Evolutionary conservation across 2,329 filamentous ascomycete species (phyloP).

Genomic region (Ceratocystis harringtonii): DNA sequence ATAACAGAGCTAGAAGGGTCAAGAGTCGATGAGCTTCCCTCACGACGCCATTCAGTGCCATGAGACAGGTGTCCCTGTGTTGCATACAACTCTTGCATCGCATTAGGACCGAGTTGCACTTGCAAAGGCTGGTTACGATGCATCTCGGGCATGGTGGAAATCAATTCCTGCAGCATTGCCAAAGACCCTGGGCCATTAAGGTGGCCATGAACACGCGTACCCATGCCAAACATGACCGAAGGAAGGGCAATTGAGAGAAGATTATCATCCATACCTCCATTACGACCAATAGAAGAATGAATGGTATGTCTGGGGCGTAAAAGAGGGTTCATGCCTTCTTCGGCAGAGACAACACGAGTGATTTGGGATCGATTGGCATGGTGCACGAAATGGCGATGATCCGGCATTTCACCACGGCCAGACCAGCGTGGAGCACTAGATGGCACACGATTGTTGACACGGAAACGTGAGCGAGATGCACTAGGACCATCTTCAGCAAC

Average conservation of each 20-base stretch:
- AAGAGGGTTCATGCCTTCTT: constrained; percentile 78
- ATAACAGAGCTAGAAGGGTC: constrained; percentile 61
- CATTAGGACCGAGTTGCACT: constrained; percentile 41
- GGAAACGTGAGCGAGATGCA: constrained; percentile 31
- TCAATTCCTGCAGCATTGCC: constrained; percentile 40
- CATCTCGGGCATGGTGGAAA: constrained; percentile 36
- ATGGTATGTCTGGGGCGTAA: constrained; percentile 46
- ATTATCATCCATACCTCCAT: constrained; percentile 26
- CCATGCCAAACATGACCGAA: constrained; percentile 29
- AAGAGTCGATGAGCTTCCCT: constrained; percentile 28
- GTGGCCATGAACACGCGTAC: constrained; percentile 9
- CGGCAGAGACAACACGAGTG: constrained; percentile 32
- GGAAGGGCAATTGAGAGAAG: constrained; percentile 36
- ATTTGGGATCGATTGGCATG: constrained; percentile 3
- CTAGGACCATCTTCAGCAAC: constrained; percentile 20
- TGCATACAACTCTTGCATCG: constrained; percentile 36
- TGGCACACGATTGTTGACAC: constrained; percentile 1
- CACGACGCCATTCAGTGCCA: constrained; percentile 35
- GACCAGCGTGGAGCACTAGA: constrained; percentile 8
- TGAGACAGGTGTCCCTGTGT: constrained; percentile 24
- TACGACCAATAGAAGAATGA: constrained; percentile 35
- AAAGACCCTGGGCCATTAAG: constrained; percentile 34
- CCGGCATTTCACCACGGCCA: constrained; percentile 2
- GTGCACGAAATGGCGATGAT: neutral
- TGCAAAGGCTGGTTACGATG: constrained; percentile 39